Evolutionary conservation across 2,329 filamentous ascomycete genomes (phyloP), one percentile per base, ranked within the genome.

Genomic region (Aspergillus sp.): DNA sequence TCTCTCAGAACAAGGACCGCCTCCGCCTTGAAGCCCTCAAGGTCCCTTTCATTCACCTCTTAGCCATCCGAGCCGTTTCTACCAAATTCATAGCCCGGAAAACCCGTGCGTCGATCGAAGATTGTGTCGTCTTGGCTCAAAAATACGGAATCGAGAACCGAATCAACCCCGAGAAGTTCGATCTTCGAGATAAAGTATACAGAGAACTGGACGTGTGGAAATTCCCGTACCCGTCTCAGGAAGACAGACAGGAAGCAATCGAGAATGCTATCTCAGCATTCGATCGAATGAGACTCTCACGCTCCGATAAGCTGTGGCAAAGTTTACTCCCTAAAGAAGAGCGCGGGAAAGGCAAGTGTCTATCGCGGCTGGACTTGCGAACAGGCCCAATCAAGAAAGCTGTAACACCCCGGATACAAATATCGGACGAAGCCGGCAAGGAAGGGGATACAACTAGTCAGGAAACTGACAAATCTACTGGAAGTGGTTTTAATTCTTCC

Each of bases 251-350:
- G 60, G 75, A 80, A 53, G 86, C 84, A 27, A 84, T 88, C 65
- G 82, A 87, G 61, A 83, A 83, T 71, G 84, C 85, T 54, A 82
- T 87, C 65, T 82, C 81, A 53, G 84, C 85, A 44, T 88, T 84
- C 69, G 86, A 88, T 70, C 80, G 86, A 53, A 78, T 84, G 72
- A 79, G 86, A 27, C 74, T 88, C 17, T 80, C 82, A 6, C 83
- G 83, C 62, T 79, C 82, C 39, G 85, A 88, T 66, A 82, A 82
- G 66, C 73, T 84, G 19, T 88, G 86, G 85, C 85, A 88, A 72
- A 77, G 77, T 62, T 75, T 88, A 58, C 76, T 88, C 55, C 84
- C 84, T 7, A 80, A 80, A 64, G 79, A 84, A 50, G 84, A 88
- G 65, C 80, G 85, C 62, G 83, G 83, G 45, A 86, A 87, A 66